A percentile compares a stretch with the other conserved stretches of the same genome.
Conservation (phyloP, 164 flowering plant species). For the Magnolia officinalis region DNA sequence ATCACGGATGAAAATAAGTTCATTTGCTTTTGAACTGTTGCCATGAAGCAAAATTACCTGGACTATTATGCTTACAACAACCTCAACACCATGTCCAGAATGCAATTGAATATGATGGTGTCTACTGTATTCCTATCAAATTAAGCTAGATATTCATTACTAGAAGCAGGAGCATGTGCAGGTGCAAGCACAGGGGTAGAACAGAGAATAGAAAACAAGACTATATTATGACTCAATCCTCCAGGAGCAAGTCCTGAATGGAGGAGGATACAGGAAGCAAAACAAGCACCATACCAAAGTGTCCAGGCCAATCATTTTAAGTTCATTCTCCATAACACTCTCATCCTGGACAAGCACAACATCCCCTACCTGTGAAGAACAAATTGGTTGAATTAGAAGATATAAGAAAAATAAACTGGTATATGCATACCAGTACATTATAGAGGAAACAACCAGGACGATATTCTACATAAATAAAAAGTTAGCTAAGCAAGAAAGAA, state of each 20-base stretch:
- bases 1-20: no score
- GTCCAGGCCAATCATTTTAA: conserved; percentile 64
- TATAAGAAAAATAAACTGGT: neutral
- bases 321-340: conserved; percentile 54
- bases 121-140: neutral
- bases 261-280: neutral
- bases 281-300: conserved; percentile 51
- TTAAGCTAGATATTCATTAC: neutral
- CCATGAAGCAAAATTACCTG: neutral
- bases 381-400: neutral
- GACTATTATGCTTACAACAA: neutral
- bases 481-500: no score
- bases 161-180: no score
- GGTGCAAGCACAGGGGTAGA: no score
- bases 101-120: neutral
- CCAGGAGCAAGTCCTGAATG: no score
- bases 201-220: no score
- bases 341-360: conserved; percentile 81
- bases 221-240: no score
- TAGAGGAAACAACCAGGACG: neutral
- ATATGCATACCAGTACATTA: neutral
- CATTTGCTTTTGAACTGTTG: neutral
- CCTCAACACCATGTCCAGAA: neutral
- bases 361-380: conserved; percentile 67
- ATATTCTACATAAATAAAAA: no score